These are phyloP conservation scores for Paraurostyla sp. DNA, from an alignment of 73 alveolate species.

Conservation along the genomic window DNA sequence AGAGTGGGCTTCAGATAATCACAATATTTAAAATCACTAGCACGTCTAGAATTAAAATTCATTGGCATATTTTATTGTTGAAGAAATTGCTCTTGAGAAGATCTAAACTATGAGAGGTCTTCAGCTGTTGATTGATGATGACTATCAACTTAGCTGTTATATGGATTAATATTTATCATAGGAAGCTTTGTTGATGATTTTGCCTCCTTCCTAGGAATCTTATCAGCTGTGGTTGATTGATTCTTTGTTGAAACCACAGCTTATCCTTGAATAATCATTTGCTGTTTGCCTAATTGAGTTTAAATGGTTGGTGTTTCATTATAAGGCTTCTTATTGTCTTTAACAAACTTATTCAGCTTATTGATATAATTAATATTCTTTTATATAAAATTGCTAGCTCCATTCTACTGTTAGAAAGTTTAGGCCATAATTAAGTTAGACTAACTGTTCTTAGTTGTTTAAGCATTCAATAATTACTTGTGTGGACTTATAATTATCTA, in stretches of 20 bases:
- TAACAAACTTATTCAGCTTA: constrained; percentile 3
- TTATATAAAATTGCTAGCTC: neutral
- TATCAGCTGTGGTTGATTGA: neutral
- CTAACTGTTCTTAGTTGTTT: constrained; percentile 1
- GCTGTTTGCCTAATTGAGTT: neutral
- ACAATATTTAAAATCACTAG: constrained; percentile 34
- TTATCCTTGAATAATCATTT: neutral
- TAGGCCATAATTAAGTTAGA: neutral
- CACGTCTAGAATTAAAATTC: constrained; percentile 38
- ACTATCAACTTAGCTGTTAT: neutral
- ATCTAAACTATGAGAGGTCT: neutral
- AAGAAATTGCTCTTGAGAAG: neutral
- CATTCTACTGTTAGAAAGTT: neutral
- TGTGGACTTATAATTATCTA: neutral
- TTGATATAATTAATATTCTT: constrained; percentile 10
- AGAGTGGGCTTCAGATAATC: constrained; percentile 49
- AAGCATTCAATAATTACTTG: neutral
- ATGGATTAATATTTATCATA: neutral
- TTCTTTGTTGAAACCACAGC: neutral
- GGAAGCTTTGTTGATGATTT: neutral
- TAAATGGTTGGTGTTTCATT: neutral
- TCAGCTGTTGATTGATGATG: neutral
- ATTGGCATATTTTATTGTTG: constrained; percentile 14
- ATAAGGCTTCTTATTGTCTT: constrained; percentile 1
- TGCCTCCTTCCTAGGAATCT: neutral